Evolutionary conservation across 768 basidiomycete species (phyloP).

Genomic region (Lentinula aciculospora): DNA sequence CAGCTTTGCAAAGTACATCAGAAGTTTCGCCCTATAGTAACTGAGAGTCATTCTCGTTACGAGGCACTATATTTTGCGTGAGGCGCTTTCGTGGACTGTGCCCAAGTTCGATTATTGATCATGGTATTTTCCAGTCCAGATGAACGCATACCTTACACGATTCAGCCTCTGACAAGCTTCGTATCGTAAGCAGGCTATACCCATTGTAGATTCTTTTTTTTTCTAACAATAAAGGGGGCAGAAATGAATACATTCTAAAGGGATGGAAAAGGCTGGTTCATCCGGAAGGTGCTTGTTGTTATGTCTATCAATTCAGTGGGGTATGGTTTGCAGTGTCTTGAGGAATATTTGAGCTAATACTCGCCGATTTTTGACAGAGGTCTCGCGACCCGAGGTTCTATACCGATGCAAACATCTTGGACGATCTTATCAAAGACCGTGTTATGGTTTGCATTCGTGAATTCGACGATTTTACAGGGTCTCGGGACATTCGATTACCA

Average conservation of each 20-base stretch:
- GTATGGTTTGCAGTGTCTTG: constrained; percentile 21
- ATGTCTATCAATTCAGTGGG: constrained; percentile 38
- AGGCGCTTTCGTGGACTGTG: too few species aligned
- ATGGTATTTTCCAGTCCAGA: background rate
- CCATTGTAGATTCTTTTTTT: too few species aligned
- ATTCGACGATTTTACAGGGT: constrained; percentile 22
- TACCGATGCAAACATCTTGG: constrained; percentile 49
- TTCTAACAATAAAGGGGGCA: background rate
- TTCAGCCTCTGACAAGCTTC: background rate
- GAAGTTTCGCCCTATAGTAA: background rate
- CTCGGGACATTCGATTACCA: constrained; percentile 22
- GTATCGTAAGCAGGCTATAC: background rate
- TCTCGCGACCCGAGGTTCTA: too few species aligned
- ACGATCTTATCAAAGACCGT: constrained; percentile 23
- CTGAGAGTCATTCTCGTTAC: constrained; percentile 1
- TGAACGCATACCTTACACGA: background rate
- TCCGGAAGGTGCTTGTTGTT: constrained; percentile 61
- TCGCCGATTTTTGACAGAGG: constrained; percentile 24
- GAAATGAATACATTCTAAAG: constrained; percentile 12
- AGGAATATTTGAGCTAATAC: too few species aligned
- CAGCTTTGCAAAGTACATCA: background rate
- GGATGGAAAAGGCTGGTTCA: constrained; percentile 47
- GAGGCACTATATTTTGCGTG: constrained; percentile 1
- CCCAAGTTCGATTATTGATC: too few species aligned
- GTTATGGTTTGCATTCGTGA: constrained; percentile 28